Percentiles rank a stretch among this genome's conserved stretches.
These are phyloP conservation scores for Fusarium luffae DNA, from an alignment of 2,329 filamentous ascomycete genomes.

Conservation along the genomic window DNA sequence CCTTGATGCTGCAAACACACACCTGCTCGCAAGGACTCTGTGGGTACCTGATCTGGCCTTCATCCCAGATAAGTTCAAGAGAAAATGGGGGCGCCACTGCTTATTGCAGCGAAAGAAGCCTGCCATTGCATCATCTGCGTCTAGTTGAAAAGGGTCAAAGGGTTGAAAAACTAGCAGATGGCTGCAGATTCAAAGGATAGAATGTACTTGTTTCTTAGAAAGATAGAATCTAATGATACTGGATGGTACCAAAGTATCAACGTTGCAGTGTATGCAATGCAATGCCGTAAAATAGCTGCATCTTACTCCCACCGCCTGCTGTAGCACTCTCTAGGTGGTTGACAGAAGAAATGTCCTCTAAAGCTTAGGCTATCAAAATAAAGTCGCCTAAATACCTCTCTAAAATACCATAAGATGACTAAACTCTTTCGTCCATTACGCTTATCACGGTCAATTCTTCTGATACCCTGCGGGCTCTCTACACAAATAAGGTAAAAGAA, in stretches of 20 bases:
- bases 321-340: neutral
- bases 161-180: neutral
- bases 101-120: constrained; percentile 71
- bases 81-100: constrained; percentile 91
- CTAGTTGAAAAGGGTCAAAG: neutral
- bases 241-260: constrained; percentile 2
- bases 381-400: too few relatives aligned
- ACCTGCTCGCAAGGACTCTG: constrained; percentile 77
- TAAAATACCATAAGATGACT: too few relatives aligned
- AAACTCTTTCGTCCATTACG: too few relatives aligned
- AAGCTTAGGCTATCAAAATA: too few relatives aligned
- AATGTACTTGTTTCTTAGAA: constrained; percentile 9
- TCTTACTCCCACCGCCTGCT: constrained; percentile 11
- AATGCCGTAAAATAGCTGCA: neutral
- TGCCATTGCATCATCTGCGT: neutral
- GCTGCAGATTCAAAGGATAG: constrained; percentile 3
- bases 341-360: too few relatives aligned
- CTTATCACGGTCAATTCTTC: too few relatives aligned
- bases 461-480: too few relatives aligned
- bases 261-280: constrained; percentile 1
- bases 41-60: constrained; percentile 81
- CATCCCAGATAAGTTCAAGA: constrained; percentile 74
- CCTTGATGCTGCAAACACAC: constrained; percentile 81
- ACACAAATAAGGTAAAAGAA: neutral
- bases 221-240: neutral